A percentile compares a stretch with the other conserved stretches of the same genome.
phyloP scores from a whole-genome alignment of 2,329 filamentous ascomycete genomes.

The Hymenoscyphus linearis region DNA sequence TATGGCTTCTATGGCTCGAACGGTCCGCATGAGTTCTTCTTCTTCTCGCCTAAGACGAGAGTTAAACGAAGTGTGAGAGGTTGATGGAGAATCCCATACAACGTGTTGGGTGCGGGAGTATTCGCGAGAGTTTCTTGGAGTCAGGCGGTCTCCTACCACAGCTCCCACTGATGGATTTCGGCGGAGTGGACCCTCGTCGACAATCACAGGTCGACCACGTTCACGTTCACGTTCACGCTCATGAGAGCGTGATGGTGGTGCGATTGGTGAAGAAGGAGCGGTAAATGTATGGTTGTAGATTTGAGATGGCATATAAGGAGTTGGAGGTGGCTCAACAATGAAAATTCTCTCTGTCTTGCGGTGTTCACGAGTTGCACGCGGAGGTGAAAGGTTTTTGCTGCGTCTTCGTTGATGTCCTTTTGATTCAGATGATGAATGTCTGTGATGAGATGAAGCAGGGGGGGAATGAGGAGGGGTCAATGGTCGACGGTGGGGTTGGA shows the following conservation, averaged over 20 bases:
- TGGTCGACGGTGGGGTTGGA: constrained; percentile 27
- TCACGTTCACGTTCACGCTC: constrained; percentile 14
- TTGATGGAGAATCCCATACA: constrained; percentile 21
- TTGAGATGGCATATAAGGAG: constrained; percentile 43
- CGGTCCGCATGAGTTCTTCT: constrained; percentile 11
- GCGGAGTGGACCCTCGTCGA: constrained; percentile 26
- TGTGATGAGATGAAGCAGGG: constrained; percentile 17
- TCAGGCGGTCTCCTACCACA: constrained; percentile 15
- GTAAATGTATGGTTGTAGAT: constrained; percentile 37
- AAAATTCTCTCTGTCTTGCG: constrained; percentile 39
- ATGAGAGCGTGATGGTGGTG: constrained; percentile 14
- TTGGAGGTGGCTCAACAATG: constrained; percentile 42
- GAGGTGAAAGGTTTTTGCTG: constrained; percentile 28
- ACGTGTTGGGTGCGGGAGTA: constrained; percentile 4
- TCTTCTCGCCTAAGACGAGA: constrained; percentile 14
- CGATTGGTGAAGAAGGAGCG: constrained; percentile 26
- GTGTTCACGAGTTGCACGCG: constrained; percentile 24
- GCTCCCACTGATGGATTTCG: constrained; percentile 18
- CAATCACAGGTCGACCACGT: constrained; percentile 24
- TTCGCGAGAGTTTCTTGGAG: constrained; percentile 12
- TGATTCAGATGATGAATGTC: constrained; percentile 34
- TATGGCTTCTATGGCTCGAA: not conserved
- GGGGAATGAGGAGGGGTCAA: constrained; percentile 27
- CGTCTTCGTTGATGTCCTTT: constrained; percentile 37
- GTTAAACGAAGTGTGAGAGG: constrained; percentile 23